phyloP scores from a whole-genome alignment of 2,329 filamentous ascomycete genomes.

The Waltergamsia citrina region DNA sequence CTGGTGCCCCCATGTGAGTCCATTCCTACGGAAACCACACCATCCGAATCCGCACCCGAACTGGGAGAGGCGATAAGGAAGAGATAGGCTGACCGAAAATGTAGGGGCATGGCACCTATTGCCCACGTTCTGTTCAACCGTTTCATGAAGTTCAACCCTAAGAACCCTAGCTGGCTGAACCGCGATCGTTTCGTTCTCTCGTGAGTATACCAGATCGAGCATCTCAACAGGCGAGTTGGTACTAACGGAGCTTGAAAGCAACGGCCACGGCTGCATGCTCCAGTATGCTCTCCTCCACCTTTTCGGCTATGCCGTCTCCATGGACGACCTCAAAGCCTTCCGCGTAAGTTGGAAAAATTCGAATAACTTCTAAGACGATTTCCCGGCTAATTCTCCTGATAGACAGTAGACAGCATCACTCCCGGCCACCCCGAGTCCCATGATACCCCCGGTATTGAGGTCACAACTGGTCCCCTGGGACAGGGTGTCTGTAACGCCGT shows the following conservation, averaged over 20 bases:
- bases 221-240: no score
- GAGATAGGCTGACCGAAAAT: constrained; percentile 1
- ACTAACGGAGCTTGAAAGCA: no score
- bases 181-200: constrained; percentile 98
- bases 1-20: constrained; percentile 87
- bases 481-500: constrained; percentile 97
- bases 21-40: no score
- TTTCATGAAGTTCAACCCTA: constrained; percentile 99
- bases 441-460: constrained; percentile 94
- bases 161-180: constrained; percentile 96
- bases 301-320: constrained; percentile 76
- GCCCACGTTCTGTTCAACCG: constrained; percentile 98
- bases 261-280: constrained; percentile 98
- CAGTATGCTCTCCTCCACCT: constrained; percentile 97
- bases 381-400: constrained; percentile 4
- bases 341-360: constrained; percentile 62
- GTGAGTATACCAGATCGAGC: no score
- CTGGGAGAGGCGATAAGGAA: no score
- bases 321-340: constrained; percentile 95
- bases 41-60: no score
- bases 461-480: constrained; percentile 94
- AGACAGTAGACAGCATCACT: constrained; percentile 62
- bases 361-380: not conserved
- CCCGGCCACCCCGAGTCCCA: constrained; percentile 95
- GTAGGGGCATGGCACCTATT: constrained; percentile 77